Evolutionary conservation across 2,329 filamentous ascomycete genomes (phyloP).

Genomic region (Apiospora saccharicola): DNA sequence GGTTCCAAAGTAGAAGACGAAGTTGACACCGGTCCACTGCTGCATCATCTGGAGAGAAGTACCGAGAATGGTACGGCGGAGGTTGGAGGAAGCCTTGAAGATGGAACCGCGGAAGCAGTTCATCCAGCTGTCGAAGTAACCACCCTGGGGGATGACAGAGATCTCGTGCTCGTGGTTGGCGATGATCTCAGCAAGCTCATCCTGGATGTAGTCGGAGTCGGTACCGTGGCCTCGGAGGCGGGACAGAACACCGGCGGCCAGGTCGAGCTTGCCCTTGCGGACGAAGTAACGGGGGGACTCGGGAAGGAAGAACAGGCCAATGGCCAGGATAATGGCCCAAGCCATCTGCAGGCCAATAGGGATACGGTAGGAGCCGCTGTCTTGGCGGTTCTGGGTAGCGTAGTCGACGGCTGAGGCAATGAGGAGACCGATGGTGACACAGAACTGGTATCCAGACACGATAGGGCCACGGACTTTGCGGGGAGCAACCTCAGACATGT

Average conservation of each 20-base stretch:
- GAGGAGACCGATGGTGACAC: constrained; percentile 80
- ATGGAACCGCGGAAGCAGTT: constrained; percentile 73
- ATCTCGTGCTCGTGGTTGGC: constrained; percentile 90
- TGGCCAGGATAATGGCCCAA: constrained; percentile 79
- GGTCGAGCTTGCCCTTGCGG: constrained; percentile 74
- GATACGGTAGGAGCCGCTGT: constrained; percentile 78
- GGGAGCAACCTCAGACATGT: constrained; percentile 85
- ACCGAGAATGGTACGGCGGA: constrained; percentile 65
- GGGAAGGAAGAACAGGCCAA: constrained; percentile 77
- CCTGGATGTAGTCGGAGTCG: constrained; percentile 77
- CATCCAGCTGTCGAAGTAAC: constrained; percentile 74
- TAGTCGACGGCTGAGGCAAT: constrained; percentile 79
- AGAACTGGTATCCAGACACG: constrained; percentile 86
- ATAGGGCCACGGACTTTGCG: constrained; percentile 80
- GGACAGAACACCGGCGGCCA: constrained; percentile 68
- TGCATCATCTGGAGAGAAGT: constrained; percentile 44
- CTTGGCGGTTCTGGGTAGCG: constrained; percentile 66
- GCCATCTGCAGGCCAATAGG: constrained; percentile 81
- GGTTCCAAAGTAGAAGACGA: constrained; percentile 76
- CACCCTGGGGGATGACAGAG: constrained; percentile 67
- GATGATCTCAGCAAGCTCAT: constrained; percentile 84
- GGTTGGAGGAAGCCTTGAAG: constrained; percentile 67
- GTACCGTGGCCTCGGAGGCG: constrained; percentile 76
- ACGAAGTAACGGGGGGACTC: constrained; percentile 89
- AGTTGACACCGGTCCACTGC: constrained; percentile 68